Conservation (phyloP, 2,329 filamentous ascomycete species). For the Colletotrichum spinosum region DNA sequence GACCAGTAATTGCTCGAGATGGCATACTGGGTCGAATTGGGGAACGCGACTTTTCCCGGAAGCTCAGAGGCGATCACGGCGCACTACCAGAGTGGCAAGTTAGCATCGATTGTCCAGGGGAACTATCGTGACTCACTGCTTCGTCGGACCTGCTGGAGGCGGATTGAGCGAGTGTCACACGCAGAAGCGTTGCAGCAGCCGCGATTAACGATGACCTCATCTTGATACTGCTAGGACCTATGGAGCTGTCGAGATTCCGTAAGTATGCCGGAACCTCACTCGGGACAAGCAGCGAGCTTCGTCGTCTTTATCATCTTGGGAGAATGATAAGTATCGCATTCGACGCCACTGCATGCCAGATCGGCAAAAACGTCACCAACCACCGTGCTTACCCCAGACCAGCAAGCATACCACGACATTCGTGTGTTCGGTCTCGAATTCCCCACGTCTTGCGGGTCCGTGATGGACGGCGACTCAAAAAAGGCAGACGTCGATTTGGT, state of each 20-base stretch:
- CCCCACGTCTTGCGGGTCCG: neutral
- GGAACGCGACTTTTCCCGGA: constrained; percentile 40
- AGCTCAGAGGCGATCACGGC: constrained; percentile 32
- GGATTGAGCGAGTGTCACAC: too few species aligned
- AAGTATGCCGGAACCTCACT: too few species aligned
- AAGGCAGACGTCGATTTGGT: constrained; percentile 8
- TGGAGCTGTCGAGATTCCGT: too few species aligned
- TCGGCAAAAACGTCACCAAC: too few species aligned
- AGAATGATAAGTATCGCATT: too few species aligned
- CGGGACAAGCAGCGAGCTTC: too few species aligned
- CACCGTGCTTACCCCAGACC: too few species aligned
- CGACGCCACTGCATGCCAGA: too few species aligned
- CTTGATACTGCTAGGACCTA: too few species aligned
- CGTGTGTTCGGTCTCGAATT: neutral
- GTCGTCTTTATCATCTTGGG: too few species aligned
- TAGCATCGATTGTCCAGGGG: neutral
- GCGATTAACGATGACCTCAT: too few species aligned
- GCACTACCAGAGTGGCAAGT: constrained; percentile 34
- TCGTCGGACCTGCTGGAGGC: neutral
- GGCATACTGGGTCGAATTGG: constrained; percentile 40
- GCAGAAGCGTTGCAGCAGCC: too few species aligned
- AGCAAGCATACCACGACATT: neutral
- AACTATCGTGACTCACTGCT: neutral
- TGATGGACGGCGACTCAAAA: neutral
- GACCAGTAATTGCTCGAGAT: constrained; percentile 48